Conservation (phyloP, 1,284 basidiomycete genomes). For the Taiwanofungus camphoratus region DNA sequence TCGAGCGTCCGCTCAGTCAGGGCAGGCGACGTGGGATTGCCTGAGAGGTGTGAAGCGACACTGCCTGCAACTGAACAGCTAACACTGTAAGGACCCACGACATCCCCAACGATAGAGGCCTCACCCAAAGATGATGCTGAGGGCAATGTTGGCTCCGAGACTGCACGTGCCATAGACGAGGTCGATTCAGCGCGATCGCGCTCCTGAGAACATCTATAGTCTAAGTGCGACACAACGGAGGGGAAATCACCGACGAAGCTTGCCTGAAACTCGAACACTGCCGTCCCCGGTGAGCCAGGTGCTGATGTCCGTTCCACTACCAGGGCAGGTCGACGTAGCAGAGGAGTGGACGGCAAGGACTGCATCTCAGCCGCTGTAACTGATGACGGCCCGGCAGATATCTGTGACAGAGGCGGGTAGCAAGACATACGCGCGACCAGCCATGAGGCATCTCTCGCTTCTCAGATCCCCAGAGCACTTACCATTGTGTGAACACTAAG, state of each 20-base stretch:
- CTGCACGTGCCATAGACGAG: background rate
- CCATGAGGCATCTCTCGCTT: background rate
- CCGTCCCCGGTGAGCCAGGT: background rate
- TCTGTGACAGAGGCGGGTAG: background rate
- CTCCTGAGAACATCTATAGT: background rate
- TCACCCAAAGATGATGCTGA: background rate
- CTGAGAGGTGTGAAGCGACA: background rate
- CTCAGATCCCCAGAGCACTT: no score
- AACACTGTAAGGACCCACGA: background rate
- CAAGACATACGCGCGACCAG: background rate
- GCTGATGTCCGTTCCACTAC: background rate
- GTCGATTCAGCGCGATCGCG: background rate
- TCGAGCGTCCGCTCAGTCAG: background rate
- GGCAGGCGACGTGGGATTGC: background rate
- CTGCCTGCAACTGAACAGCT: background rate
- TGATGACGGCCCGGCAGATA: background rate
- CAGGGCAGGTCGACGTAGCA: background rate
- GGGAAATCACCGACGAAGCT: background rate
- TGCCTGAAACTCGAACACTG: background rate
- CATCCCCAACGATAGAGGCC: background rate
- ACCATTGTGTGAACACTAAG: background rate
- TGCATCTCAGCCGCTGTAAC: background rate
- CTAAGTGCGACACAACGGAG: background rate
- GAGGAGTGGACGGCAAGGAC: background rate
- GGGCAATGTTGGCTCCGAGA: background rate